A percentile compares a stretch with the other conserved stretches of the same genome.
Evolutionary conservation across 139 green algal genomes (phyloP).

Genomic region (Asterochloris erici): DNA sequence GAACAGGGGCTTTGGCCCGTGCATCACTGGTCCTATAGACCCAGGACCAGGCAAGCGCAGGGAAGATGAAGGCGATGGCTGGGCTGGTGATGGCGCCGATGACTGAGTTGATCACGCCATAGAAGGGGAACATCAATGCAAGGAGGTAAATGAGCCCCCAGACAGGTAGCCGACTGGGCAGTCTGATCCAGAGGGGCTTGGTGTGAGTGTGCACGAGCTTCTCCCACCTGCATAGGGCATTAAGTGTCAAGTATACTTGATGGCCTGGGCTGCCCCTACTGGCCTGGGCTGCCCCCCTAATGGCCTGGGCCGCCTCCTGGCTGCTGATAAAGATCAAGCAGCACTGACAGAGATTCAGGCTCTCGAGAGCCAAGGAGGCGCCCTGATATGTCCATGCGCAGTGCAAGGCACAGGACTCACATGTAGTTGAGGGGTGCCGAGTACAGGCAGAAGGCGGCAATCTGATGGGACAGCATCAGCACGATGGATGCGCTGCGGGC

Average conservation of each 20-base stretch:
- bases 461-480: constrained; percentile 7
- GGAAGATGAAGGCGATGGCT: too few relatives aligned
- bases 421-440: neutral
- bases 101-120: neutral
- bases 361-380: neutral
- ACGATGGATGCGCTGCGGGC: neutral
- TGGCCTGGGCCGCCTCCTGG: neutral
- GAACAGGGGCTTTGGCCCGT: too few relatives aligned
- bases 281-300: neutral
- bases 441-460: neutral
- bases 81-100: neutral
- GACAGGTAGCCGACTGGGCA: constrained; percentile 6
- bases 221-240: neutral
- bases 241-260: neutral
- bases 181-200: constrained; percentile 10
- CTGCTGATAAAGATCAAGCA: neutral
- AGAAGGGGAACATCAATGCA: neutral
- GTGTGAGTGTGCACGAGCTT: neutral
- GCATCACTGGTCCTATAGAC: too few relatives aligned
- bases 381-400: neutral
- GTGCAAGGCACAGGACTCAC: neutral
- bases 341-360: neutral
- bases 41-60: too few relatives aligned
- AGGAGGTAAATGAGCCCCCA: neutral
- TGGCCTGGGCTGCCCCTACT: neutral